phyloP scores from a whole-genome alignment of 2,329 filamentous ascomycete species.

The Geosmithia putterillii region DNA sequence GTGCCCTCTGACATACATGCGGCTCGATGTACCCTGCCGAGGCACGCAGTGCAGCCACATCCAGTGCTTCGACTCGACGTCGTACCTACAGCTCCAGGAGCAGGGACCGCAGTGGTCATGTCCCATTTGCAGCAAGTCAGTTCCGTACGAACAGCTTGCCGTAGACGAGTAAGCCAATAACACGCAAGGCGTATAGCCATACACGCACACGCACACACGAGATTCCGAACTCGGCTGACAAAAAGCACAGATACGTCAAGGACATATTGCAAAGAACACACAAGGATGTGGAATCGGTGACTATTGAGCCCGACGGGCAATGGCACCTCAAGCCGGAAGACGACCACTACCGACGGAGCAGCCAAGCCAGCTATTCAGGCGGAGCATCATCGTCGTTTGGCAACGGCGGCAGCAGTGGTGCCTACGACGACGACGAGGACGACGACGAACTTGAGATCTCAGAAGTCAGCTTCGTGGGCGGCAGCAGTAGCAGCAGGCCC shows the following conservation, averaged over 20 bases:
- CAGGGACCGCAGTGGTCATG: conserved; percentile 97
- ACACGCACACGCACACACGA: too few species aligned
- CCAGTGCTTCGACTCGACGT: conserved; percentile 88
- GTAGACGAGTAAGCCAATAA: conserved; percentile 84
- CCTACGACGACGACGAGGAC: conserved; percentile 14
- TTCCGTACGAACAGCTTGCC: conserved; percentile 69
- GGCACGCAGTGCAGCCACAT: conserved; percentile 74
- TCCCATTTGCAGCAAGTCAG: conserved; percentile 77
- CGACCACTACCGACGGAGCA: neutral
- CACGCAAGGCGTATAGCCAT: too few species aligned
- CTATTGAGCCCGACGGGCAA: conserved; percentile 73
- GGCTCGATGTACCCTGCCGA: conserved; percentile 69
- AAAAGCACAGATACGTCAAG: conserved; percentile 57
- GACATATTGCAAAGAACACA: conserved; percentile 72
- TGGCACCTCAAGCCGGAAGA: conserved; percentile 42
- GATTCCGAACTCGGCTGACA: conserved; percentile 4
- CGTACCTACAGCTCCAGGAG: conserved; percentile 87
- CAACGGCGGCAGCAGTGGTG: neutral
- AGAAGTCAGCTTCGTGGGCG: conserved; percentile 23
- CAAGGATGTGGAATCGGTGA: conserved; percentile 66
- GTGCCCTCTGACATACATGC: conserved; percentile 78
- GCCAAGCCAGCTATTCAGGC: neutral
- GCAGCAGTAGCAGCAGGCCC: conserved; percentile 22
- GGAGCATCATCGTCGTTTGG: conserved; percentile 4
- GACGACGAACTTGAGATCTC: conserved; percentile 40